A percentile compares a stretch with the other conserved stretches of the same genome.
phyloP scores from a whole-genome alignment of 208 protist species.

The Acanthamoeba castellanii region DNA sequence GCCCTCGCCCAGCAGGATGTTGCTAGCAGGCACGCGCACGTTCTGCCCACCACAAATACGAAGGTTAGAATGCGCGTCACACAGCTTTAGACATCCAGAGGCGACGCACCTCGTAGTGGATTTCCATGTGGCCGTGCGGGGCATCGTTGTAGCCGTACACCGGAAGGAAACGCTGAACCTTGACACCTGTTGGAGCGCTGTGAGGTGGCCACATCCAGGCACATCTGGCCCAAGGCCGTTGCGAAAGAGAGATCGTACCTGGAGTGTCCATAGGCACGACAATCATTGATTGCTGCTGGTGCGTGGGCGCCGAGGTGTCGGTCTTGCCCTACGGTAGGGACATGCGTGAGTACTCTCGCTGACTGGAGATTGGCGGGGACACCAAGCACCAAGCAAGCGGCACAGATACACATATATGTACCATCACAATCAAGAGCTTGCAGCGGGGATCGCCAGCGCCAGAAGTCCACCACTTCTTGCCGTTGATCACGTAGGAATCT shows the following conservation, averaged over 20 bases:
- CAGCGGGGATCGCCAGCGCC: conserved; percentile 79
- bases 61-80: not conserved
- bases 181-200: conserved; percentile 81
- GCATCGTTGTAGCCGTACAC: conserved; percentile 92
- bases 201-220: not conserved
- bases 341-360: not conserved
- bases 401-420: not conserved
- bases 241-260: not conserved
- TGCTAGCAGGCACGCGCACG: conserved; percentile 87
- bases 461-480: conserved; percentile 90
- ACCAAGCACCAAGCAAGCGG: not conserved
- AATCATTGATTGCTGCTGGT: conserved; percentile 91
- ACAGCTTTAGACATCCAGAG: no score
- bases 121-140: conserved; percentile 88
- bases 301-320: conserved; percentile 62
- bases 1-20: conserved; percentile 90
- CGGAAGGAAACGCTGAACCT: conserved; percentile 83
- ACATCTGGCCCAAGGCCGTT: not conserved
- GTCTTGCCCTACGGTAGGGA: conserved; percentile 85
- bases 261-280: conserved; percentile 90
- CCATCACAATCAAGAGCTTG: conserved; percentile 73
- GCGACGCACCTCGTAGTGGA: conserved; percentile 79
- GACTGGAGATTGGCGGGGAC: conserved; percentile 74
- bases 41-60: conserved; percentile 65
- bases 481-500: conserved; percentile 90